Conservation (phyloP, 306 rosid genomes). For the Citrullus amarus region DNA sequence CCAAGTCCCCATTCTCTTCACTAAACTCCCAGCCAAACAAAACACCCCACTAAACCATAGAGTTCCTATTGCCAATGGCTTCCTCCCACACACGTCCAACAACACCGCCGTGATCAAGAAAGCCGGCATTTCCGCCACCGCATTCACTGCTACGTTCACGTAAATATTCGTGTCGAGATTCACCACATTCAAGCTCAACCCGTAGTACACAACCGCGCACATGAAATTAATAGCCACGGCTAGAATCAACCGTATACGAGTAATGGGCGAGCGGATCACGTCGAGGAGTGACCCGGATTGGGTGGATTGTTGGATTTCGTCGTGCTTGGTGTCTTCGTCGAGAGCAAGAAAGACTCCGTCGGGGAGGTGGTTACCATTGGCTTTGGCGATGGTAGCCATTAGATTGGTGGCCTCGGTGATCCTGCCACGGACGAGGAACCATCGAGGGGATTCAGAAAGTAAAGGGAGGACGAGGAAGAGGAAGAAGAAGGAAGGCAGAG, state of each 20-base stretch:
- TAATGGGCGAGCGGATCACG: conserved; percentile 38
- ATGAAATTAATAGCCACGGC: conserved; percentile 48
- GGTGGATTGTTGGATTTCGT: conserved; percentile 12
- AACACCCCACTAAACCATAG: conserved; percentile 79
- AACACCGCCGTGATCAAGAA: conserved; percentile 53
- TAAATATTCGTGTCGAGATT: conserved; percentile 58
- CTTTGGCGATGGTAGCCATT: conserved; percentile 51
- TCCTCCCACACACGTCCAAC: conserved; percentile 46
- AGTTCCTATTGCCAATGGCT: conserved; percentile 56
- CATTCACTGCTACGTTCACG: conserved; percentile 52
- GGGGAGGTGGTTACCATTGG: conserved; percentile 48
- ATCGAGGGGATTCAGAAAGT: conserved; percentile 79
- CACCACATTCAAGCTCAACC: conserved; percentile 54
- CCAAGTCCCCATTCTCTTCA: conserved; percentile 31
- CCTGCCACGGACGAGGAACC: conserved; percentile 75
- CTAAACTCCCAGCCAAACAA: conserved; percentile 43
- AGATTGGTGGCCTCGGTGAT: conserved; percentile 43
- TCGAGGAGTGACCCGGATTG: conserved; percentile 49
- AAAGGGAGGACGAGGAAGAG: conserved; percentile 47
- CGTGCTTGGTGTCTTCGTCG: conserved; percentile 35
- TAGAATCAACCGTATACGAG: conserved; percentile 50
- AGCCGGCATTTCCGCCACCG: conserved; percentile 87
- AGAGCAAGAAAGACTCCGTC: conserved; percentile 32
- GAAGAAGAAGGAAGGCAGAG: conserved; percentile 64
- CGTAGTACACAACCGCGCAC: conserved; percentile 68